Percentiles rank a stretch among this genome's conserved stretches.
Evolutionary conservation across 306 rosid species (phyloP).

Genomic region (Rosa persica): DNA sequence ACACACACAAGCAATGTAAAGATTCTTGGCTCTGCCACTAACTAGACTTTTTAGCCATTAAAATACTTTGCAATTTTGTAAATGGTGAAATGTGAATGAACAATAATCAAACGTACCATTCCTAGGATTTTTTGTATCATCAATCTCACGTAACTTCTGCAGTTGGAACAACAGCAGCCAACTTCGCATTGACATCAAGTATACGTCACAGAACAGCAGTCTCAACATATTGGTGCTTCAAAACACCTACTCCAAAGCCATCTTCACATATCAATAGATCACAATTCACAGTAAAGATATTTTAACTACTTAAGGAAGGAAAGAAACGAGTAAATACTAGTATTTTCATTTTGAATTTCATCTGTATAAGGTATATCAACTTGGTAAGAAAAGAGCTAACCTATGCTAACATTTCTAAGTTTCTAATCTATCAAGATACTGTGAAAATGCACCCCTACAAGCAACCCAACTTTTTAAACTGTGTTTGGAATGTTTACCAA

Average conservation of each 20-base stretch:
- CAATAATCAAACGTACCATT: neutral
- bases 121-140: neutral
- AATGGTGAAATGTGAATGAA: neutral
- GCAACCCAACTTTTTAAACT: neutral
- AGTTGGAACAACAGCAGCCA: conserved; percentile 77
- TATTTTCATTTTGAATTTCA: conserved; percentile 9
- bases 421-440: neutral
- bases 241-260: conserved; percentile 56
- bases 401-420: neutral
- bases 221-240: conserved; percentile 53
- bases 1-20: no score
- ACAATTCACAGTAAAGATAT: neutral
- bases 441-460: conserved; percentile 1
- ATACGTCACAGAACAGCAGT: conserved; percentile 73
- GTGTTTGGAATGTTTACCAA: neutral
- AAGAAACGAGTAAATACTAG: neutral
- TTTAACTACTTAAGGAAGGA: neutral
- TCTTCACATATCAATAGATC: conserved; percentile 8
- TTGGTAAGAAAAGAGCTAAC: neutral
- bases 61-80: no score
- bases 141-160: conserved; percentile 69
- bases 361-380: neutral
- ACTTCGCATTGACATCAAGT: conserved; percentile 70
- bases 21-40: no score
- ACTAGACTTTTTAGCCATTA: no score